Evolutionary conservation across 2,329 filamentous ascomycete species (phyloP), one percentile per base, ranked within the genome.

Genomic region (Furcasterigmium sp.): DNA sequence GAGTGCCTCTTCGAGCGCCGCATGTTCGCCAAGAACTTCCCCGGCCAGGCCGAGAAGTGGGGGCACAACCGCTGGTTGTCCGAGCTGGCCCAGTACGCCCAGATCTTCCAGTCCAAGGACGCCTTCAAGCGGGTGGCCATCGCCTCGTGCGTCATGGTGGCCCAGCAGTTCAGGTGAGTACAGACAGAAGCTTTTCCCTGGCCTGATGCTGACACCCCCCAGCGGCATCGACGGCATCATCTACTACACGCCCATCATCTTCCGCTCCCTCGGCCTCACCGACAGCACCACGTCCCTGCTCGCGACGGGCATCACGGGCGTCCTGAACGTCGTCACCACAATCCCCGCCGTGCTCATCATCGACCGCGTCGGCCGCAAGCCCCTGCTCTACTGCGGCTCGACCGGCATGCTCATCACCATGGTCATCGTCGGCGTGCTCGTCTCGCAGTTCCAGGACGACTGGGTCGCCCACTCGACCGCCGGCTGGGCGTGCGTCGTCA

Each of bases 401-500:
- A 42, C 3, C 9, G 36, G 46, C 21, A 48, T 53, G 51, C 53
- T 45, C 36, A 54, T 66, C n/a, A 76, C 69, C 10, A 73, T 79
- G 48, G 67, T 78, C 46, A 76, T 80, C 46, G 70, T 80, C 21
- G 76, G 73, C 6, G 69, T 64, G 28, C 75, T 80, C 40, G 63
- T 73, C 26, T 76, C 68, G 7, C 64, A 63, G 3, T 75, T 70
- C 54, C 64, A 72, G 34, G 49, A 70, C 46, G 53, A 64, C 5
- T 76, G 75, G 60, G 55, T 58, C 2, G 53, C 59, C 1, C 68
- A 81, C 51, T 57, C 60, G 20, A 66, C 64, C 1, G 76, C 74
- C 1, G 78, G 77, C 3, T 82, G 78, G 76, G 76, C 68, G 5
- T 76, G 75, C 2, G 72, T 81, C 1, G 73, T 74, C 0, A 75